Percentiles rank a stretch among this genome's conserved stretches.
These are phyloP conservation scores for Alternaria conjuncta DNA, from an alignment of 2,329 filamentous ascomycete species.

Conservation along the genomic window DNA sequence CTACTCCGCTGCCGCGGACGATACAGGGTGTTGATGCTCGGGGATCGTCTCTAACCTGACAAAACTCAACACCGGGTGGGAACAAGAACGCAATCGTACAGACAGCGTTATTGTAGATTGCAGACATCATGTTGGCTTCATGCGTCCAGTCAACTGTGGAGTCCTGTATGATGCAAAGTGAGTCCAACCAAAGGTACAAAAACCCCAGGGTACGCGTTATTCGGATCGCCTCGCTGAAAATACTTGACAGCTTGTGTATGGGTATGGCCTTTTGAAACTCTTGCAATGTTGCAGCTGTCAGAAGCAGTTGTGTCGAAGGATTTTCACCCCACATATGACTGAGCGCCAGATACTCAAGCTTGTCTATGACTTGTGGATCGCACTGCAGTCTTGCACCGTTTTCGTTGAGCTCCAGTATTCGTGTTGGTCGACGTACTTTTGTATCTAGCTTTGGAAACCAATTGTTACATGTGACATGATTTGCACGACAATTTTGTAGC, in stretches of 20 bases:
- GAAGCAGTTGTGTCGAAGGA: neutral
- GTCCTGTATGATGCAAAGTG: slow-evolving; percentile 27
- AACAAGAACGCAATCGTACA: slow-evolving; percentile 17
- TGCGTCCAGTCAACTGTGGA: slow-evolving; percentile 10
- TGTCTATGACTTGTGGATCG: neutral
- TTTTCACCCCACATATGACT: slow-evolving; percentile 20
- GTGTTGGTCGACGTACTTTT: neutral
- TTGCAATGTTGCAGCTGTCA: no score
- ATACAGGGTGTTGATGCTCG: slow-evolving; percentile 10
- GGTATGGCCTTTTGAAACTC: slow-evolving; percentile 7
- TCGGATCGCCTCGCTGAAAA: slow-evolving; percentile 23
- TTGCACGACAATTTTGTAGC: neutral
- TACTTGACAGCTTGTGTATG: slow-evolving; percentile 1
- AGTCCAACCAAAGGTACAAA: slow-evolving; percentile 32
- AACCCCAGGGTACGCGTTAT: slow-evolving; percentile 16
- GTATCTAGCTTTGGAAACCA: neutral
- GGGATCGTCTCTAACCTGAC: neutral
- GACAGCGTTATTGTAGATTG: slow-evolving; percentile 15
- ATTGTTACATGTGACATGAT: neutral
- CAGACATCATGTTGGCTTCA: slow-evolving; percentile 17
- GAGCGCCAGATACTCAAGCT: slow-evolving; percentile 11
- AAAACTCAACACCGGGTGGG: neutral
- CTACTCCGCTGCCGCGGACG: no score
- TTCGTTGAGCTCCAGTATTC: slow-evolving; percentile 5
- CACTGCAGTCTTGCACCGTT: neutral